phyloP scores from a whole-genome alignment of 1,284 basidiomycete genomes.

The Trichosporon inkin region DNA sequence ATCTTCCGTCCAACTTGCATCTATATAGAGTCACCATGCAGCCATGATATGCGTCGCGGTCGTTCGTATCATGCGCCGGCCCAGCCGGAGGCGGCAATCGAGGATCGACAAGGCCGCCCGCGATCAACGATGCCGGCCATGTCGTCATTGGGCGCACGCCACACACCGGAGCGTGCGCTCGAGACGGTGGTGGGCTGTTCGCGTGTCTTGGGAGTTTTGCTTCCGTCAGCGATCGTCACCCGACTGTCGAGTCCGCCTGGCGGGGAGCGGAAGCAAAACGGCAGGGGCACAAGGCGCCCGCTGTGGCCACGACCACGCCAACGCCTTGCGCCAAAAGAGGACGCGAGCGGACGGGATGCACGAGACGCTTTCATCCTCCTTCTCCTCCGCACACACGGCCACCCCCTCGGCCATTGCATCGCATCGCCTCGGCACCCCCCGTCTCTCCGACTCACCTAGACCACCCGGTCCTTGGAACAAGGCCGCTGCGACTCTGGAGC shows the following conservation, averaged over 20 bases:
- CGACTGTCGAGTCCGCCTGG: background rate
- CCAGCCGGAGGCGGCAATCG: background rate
- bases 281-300: background rate
- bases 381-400: no score
- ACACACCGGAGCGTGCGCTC: background rate
- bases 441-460: no score
- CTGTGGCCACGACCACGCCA: conserved; percentile 2
- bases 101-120: background rate
- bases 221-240: background rate
- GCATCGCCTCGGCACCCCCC: no score
- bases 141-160: background rate
- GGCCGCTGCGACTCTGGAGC: no score
- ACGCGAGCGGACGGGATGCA: background rate
- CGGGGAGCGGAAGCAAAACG: background rate
- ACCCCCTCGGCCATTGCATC: no score
- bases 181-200: background rate
- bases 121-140: background rate
- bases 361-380: no score
- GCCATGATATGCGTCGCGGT: background rate
- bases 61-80: no score
- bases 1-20: background rate
- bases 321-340: background rate
- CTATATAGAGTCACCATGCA: conserved; percentile 1
- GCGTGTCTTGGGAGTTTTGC: background rate
- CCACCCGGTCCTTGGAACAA: no score